Evolutionary conservation across 2,329 filamentous ascomycete genomes (phyloP).

Genomic region (Botrytis aclada): DNA sequence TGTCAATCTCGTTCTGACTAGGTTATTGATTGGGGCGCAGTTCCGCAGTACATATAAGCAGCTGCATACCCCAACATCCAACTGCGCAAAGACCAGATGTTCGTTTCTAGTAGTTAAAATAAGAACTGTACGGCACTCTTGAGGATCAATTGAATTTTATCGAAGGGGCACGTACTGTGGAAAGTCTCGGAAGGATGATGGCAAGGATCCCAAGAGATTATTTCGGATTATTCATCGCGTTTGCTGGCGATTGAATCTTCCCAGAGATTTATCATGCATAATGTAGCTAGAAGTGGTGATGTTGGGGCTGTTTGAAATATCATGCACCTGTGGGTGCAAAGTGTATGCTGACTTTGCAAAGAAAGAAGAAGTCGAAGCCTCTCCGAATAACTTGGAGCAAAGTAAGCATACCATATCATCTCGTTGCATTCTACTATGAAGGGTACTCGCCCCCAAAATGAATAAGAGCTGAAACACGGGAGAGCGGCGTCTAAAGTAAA

Average conservation of each 20-base stretch:
- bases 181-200: not conserved
- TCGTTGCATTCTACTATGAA: not conserved
- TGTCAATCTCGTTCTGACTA: not conserved
- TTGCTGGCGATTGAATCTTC: not conserved
- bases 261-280: not conserved
- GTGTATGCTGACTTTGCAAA: not conserved
- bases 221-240: not conserved
- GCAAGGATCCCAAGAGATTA: not conserved
- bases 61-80: not conserved
- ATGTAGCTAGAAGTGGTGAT: not conserved
- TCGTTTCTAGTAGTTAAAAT: slow-evolving; percentile 11
- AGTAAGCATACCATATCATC: slow-evolving; percentile 1
- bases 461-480: slow-evolving; percentile 10
- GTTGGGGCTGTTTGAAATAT: not conserved
- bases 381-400: not conserved
- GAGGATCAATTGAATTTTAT: not conserved
- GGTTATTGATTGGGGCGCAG: slow-evolving; percentile 3
- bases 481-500: not conserved
- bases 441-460: slow-evolving; percentile 2
- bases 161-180: not conserved
- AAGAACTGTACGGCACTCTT: not conserved
- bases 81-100: slow-evolving; percentile 14
- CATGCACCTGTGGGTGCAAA: not conserved
- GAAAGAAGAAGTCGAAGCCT: not conserved
- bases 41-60: not conserved